These are phyloP conservation scores for Rhododendron kiyosumense DNA, from an alignment of 148 eudicot species.

Conservation along the genomic window DNA sequence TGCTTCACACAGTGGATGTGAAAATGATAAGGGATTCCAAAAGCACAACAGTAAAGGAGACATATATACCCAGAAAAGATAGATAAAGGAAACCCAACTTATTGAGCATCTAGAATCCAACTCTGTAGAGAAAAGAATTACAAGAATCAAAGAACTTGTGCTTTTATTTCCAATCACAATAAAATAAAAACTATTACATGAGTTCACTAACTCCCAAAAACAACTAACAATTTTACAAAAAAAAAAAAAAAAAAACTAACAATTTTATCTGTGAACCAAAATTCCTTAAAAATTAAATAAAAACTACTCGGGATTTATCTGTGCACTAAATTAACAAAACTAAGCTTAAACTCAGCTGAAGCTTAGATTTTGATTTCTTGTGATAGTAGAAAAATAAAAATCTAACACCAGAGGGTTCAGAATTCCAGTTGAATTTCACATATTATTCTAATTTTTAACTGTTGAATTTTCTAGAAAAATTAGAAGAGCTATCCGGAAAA, in stretches of 20 bases:
- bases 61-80: not conserved
- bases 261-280: not conserved
- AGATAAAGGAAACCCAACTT: constrained; percentile 1
- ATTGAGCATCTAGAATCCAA: constrained; percentile 21
- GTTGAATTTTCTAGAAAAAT: not conserved
- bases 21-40: constrained; percentile 7
- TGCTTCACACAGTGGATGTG: not conserved
- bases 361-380: not conserved
- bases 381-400: not conserved
- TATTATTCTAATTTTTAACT: not conserved
- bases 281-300: not conserved
- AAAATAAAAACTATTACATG: not conserved
- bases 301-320: not conserved
- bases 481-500: not conserved
- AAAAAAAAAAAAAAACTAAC: too few species aligned
- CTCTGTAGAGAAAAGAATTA: not conserved
- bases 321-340: not conserved
- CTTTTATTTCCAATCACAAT: not conserved
- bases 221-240: not conserved
- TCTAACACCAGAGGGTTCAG: not conserved
- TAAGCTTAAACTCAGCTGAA: not conserved
- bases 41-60: constrained; percentile 1
- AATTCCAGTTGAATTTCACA: not conserved
- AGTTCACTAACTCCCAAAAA: not conserved
- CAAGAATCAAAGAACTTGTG: not conserved